phyloP scores from a whole-genome alignment of 2,329 filamentous ascomycete species.

The Diaporthe caulivora region DNA sequence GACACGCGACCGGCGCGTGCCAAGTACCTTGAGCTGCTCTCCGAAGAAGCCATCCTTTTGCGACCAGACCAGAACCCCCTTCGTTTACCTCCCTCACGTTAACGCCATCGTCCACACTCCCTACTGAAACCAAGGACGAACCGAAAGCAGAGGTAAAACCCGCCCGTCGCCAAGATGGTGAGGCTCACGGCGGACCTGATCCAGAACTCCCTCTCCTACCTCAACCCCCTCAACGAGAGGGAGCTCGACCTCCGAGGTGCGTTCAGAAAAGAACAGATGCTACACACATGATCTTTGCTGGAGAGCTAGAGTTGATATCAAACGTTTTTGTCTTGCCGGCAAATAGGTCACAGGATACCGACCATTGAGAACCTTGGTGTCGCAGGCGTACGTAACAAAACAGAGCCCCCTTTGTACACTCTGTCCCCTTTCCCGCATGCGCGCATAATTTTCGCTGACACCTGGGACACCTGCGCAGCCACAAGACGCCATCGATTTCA shows the following conservation, averaged over 20 bases:
- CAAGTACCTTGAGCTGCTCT: conserved; percentile 19
- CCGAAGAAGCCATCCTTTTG: neutral
- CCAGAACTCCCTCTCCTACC: conserved; percentile 93
- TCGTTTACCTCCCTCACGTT: neutral
- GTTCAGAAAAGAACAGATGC: conserved; percentile 96
- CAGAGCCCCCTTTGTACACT: conserved; percentile 14
- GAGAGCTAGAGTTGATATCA: conserved; percentile 86
- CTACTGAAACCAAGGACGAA: neutral
- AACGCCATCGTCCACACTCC: neutral
- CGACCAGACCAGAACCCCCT: neutral
- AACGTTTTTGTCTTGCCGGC: conserved; percentile 58
- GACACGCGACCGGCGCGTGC: conserved; percentile 33
- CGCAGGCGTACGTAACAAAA: conserved; percentile 77
- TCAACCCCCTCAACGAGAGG: conserved; percentile 98
- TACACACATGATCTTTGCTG: conserved; percentile 73
- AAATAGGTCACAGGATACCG: conserved; percentile 96
- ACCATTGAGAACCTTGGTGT: conserved; percentile 97
- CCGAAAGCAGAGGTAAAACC: conserved; percentile 38
- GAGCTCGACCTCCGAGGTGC: conserved; percentile 99
- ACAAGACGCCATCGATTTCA: conserved; percentile 97
- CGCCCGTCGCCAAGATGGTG: conserved; percentile 68
- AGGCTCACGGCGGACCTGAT: conserved; percentile 96
- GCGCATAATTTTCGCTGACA: neutral
- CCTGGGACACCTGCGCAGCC: conserved; percentile 65
- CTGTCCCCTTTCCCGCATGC: neutral